Percentiles rank a stretch among this genome's conserved stretches.
phyloP scores from a whole-genome alignment of 108 stramenopile species.

The Fistulifera solaris region DNA sequence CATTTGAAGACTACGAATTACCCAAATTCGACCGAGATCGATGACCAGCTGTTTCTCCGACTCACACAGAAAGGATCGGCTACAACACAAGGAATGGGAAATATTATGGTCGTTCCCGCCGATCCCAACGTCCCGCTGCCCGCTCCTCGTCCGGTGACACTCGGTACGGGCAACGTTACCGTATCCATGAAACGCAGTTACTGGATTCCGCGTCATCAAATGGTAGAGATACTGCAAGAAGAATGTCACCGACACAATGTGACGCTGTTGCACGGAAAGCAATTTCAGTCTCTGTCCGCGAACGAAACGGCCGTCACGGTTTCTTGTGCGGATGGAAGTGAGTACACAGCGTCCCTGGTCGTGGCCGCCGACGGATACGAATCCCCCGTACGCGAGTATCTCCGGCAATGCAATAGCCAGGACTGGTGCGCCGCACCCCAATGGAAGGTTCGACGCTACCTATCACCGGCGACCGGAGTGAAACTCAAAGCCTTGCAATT shows the following conservation, averaged over 20 bases:
- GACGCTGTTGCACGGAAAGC: constrained; percentile 15
- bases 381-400: constrained; percentile 34
- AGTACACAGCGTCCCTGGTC: constrained; percentile 17
- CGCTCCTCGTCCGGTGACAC: background rate
- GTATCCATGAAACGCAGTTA: constrained; percentile 3
- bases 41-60: background rate
- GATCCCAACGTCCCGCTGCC: constrained; percentile 13
- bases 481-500: constrained; percentile 62
- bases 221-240: constrained; percentile 30
- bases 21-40: constrained; percentile 13
- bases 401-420: too few species aligned
- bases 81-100: background rate
- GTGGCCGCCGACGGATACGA: constrained; percentile 68
- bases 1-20: constrained; percentile 18
- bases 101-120: constrained; percentile 21
- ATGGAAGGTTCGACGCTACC: constrained; percentile 3
- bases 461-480: constrained; percentile 14
- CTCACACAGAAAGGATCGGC: too few species aligned
- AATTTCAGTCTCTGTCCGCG: background rate
- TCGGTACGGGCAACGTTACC: background rate
- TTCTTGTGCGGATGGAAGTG: background rate
- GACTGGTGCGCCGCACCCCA: constrained; percentile 7
- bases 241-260: constrained; percentile 12
- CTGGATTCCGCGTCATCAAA: constrained; percentile 45
- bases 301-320: background rate